Evolutionary conservation across 495 filamentous ascomycete genomes (phyloP), one percentile per base, ranked within the genome.

Genomic region (Niebla homalea): DNA sequence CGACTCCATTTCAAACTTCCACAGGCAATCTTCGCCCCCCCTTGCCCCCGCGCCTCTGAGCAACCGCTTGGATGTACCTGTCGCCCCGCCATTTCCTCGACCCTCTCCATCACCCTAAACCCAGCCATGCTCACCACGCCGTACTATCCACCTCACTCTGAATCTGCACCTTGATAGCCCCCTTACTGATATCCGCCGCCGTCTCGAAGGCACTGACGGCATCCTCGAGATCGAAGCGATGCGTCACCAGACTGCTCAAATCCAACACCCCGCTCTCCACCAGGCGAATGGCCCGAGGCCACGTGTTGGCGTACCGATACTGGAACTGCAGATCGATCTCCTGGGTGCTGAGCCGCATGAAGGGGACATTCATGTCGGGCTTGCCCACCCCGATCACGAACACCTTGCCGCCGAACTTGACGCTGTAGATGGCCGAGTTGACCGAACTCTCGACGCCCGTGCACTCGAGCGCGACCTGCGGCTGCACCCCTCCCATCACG

Each of bases 381-480:
- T 80, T 79, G 51, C 88, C 89, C 74, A 93, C 80, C 7, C 88
- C 89, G 49, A 77, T 87, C 68, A 94, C 89, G 1, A 94, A 83
- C 62, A 87, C 92, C 0, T 79, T 80, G 5, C 89, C 89, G 12
- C 88, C 87, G 39, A 71, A 64, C 40, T 80, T 67, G 3, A 90
- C 70, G 15, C 73, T 71, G 67, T 92, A 77, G 48, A 94, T 73
- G 0, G 75, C 79, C 1, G 79, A 75, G 62, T 90, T 80, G 59
- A 94, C 84, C 48, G 76, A 84, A 1, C 75, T 71, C 60, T 87
- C 84, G 1, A 84, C 89, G 19, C 89, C 89, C 4, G 76, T 80
- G 15, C 88, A 85, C 65, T 96, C 89, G 51, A 96, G 86, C 12
- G 82, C 83, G 12, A 80, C 77, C 65, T 93, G 83, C 4, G 80